These are phyloP conservation scores for Blastobotrys aristatus DNA, from an alignment of 1,139 yeast genomes.

Conservation along the genomic window DNA sequence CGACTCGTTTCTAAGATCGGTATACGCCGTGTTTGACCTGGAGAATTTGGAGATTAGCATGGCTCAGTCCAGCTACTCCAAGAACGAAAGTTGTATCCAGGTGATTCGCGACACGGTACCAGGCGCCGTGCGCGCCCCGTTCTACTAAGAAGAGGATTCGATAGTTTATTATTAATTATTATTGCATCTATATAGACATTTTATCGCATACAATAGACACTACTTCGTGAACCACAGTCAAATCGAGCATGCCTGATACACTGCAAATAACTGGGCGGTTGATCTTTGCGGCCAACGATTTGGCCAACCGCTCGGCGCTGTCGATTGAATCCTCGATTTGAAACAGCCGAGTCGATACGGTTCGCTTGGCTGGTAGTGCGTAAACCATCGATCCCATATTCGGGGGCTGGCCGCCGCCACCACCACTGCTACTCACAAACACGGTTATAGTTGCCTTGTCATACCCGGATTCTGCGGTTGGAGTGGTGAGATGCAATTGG, in stretches of 20 bases:
- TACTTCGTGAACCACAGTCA: not conserved
- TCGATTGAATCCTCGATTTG: constrained; percentile 20
- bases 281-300: constrained; percentile 18
- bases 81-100: constrained; percentile 23
- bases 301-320: constrained; percentile 22
- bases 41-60: constrained; percentile 53
- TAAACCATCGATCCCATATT: constrained; percentile 27
- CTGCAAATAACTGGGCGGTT: constrained; percentile 20
- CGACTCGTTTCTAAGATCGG: constrained; percentile 61
- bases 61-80: constrained; percentile 39
- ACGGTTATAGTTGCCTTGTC: constrained; percentile 11
- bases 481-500: constrained; percentile 10
- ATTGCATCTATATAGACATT: not conserved
- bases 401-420: not conserved
- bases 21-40: constrained; percentile 67
- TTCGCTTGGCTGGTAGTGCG: constrained; percentile 17
- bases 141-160: constrained; percentile 13
- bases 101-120: constrained; percentile 29
- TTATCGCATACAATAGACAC: not conserved
- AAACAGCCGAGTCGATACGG: constrained; percentile 16
- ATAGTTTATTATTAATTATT: not conserved
- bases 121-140: constrained; percentile 28
- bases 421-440: constrained; percentile 6
- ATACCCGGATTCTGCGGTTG: not conserved
- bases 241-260: not conserved